Conservation (phyloP, 768 basidiomycete genomes). For the Gelatoporia subvermispora region DNA sequence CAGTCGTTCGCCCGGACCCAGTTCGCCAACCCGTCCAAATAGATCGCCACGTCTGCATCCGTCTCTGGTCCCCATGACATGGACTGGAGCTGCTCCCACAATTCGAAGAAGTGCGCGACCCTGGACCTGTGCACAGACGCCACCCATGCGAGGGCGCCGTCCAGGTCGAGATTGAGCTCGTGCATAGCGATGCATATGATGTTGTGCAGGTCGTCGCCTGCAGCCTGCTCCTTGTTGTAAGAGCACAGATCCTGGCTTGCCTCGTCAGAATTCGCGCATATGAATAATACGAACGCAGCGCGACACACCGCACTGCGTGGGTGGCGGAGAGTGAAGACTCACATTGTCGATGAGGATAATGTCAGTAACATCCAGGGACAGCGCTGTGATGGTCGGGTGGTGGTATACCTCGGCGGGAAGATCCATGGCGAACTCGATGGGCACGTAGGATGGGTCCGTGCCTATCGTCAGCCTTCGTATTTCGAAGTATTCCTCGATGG, state of each 20-base stretch:
- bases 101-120: not conserved
- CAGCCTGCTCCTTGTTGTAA: slow-evolving; percentile 26
- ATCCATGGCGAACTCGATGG: slow-evolving; percentile 42
- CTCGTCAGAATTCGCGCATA: not conserved
- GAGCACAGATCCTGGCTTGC: slow-evolving; percentile 22
- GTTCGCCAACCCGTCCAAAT: slow-evolving; percentile 21
- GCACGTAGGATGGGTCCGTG: slow-evolving; percentile 17
- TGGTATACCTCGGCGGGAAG: slow-evolving; percentile 55
- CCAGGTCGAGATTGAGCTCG: slow-evolving; percentile 7
- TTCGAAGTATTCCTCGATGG: slow-evolving; percentile 18
- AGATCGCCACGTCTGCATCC: slow-evolving; percentile 20
- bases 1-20: slow-evolving; percentile 21
- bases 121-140: not conserved
- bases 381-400: slow-evolving; percentile 44
- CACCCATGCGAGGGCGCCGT: slow-evolving; percentile 16
- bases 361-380: slow-evolving; percentile 54
- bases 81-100: not conserved
- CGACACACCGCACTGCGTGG: too few species aligned
- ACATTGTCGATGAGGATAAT: slow-evolving; percentile 66
- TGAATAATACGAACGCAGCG: too few species aligned
- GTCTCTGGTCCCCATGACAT: slow-evolving; percentile 18
- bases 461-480: slow-evolving; percentile 23
- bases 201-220: slow-evolving; percentile 23
- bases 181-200: slow-evolving; percentile 23
- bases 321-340: slow-evolving; percentile 17